Evolutionary conservation across 306 rosid species (phyloP), one percentile per base, ranked within the genome.

Genomic region (Cucumis melo): DNA sequence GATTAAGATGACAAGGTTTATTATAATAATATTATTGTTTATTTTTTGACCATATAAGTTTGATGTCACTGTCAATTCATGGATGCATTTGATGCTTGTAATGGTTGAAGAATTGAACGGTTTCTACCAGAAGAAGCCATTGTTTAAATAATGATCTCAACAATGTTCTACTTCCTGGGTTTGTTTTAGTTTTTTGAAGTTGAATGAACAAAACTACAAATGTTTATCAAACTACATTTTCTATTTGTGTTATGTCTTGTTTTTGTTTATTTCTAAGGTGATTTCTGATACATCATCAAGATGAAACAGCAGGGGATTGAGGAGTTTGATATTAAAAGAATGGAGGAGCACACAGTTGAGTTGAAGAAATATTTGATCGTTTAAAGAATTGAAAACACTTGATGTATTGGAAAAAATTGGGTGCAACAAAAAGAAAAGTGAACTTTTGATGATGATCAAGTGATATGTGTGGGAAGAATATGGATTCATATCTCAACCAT

Each of bases 311-410:
- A 83, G 63, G 85, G 83, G 57, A 73, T 67, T 59, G 92, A 88
- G 75, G 89, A 84, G 61, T 90, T 94, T 32, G 96, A 94, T 86
- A 83, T 94, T 51, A 94, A 92, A 87, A 93, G 78, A 80, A 89
- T 93, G 86, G 98, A 89, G 81, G 98, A 91, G 80, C 93, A 89
- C 79, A 96, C 99, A 14, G 87, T 93, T 6, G 91, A 92, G 86
- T 82, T 94, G 84, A 97, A 94, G 86, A 94, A 94, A 86, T 93
- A 94, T 84, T 86, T 94, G 82, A 92, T 94, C 34, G 96, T 94
- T 42, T 42, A 94, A 94, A 76, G 99, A 94, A 80, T 87, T 94
- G 1, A 96, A 94, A 87, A 92, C 99, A 16, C 97, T 94, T 48
- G 99, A 94, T 78, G 93, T 94, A 42, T 91, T 94, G 24, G 99